Evolutionary conservation across 352 stramenopile genomes (phyloP), one percentile per base, ranked within the genome.

Genomic region (Phytopythium sindhum): DNA sequence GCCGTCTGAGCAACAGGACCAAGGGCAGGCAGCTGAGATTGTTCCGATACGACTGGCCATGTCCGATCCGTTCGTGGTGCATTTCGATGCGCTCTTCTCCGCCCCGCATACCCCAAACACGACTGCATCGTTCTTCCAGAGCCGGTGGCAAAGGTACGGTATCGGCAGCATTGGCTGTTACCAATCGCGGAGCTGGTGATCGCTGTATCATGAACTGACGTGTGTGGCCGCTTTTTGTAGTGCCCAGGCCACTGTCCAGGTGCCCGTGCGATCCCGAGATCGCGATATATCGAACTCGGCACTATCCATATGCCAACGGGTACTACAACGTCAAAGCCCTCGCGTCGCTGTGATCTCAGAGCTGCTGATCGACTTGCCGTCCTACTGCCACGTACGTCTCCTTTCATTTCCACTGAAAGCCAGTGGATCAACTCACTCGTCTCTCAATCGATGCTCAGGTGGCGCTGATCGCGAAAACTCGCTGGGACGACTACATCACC

Each of bases 391-490:
- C 41, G 81, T 91, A 76, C 54, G 72, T 73, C 21, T 26, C 12
- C 19, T 29, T 28, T 42, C 28, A 51, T 65, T 19, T 8, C 9
- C 23, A 29, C 23, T 7, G 7, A 17, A 6, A 45, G 8, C 39
- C 15, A 12, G 19, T 17, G 39, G n/a, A 45, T 17, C 42, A 15
- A n/a, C 42, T n/a, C 7, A 14, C 8, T 14, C 19, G 0, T 12
- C n/a, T 4, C 21, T 50, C 42, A 10, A 14, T 17, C 29, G 26
- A 14, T n/a, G 23, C 10, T 39, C 14, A 90, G 82, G 73, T 88
- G 33, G 75, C 71, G 29, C 75, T 84, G 50, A 51, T 91, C 39
- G 78, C 78, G n/a, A 81, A 90, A 63, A 90, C 83, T 4, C 57
- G 75, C 53, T 91, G 83, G 83, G 80, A 78, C 6, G 77, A 80